Evolutionary conservation across 1,284 basidiomycete genomes (phyloP).

Genomic region (Cryptococcus sp.): DNA sequence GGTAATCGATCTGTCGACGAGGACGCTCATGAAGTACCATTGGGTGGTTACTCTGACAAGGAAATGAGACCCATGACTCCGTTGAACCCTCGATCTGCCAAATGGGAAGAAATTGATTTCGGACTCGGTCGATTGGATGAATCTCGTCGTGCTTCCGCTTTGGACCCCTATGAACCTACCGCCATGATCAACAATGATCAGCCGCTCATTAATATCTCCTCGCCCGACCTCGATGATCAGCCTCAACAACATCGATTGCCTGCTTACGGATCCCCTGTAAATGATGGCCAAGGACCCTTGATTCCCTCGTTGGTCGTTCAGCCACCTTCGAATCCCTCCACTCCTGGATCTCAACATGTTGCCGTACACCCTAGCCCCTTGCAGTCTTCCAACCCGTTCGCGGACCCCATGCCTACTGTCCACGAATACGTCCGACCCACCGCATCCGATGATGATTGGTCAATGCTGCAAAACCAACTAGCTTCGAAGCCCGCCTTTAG

Average conservation of each 20-base stretch:
- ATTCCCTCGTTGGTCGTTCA: slow-evolving; percentile 27
- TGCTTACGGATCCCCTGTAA: slow-evolving; percentile 14
- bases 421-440: slow-evolving; percentile 1
- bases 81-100: slow-evolving; percentile 8
- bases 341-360: slow-evolving; percentile 21
- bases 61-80: slow-evolving; percentile 3
- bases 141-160: slow-evolving; percentile 4
- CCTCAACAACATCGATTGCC: not conserved
- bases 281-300: slow-evolving; percentile 17
- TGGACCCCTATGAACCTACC: not conserved
- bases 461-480: slow-evolving; percentile 28
- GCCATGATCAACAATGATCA: not conserved
- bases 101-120: slow-evolving; percentile 50
- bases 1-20: not conserved
- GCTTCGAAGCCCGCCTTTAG: slow-evolving; percentile 37
- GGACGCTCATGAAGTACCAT: not conserved
- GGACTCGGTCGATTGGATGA: slow-evolving; percentile 46
- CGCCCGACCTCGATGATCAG: not conserved
- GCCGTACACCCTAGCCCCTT: slow-evolving; percentile 15
- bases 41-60: slow-evolving; percentile 18
- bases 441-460: slow-evolving; percentile 33
- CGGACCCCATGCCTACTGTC: slow-evolving; percentile 3
- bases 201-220: not conserved
- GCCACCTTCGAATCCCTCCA: slow-evolving; percentile 30
- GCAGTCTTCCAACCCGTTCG: slow-evolving; percentile 8